Evolutionary conservation across 2,329 filamentous ascomycete genomes (phyloP).

Genomic region (Phialophora macrospora): DNA sequence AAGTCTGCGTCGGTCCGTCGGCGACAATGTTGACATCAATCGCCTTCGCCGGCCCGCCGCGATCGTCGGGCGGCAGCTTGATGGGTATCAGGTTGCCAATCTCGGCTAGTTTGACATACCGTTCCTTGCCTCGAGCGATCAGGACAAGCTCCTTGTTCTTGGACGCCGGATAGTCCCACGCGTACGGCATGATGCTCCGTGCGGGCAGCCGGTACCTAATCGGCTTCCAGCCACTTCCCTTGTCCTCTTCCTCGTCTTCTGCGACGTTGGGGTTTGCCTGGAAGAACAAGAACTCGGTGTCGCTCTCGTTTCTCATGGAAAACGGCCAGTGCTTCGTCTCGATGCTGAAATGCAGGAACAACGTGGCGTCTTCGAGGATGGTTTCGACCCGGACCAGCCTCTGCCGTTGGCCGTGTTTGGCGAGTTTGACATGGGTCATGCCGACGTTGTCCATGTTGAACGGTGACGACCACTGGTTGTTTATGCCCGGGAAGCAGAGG

Average conservation of each 20-base stretch:
- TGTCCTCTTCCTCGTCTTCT: conserved; percentile 79
- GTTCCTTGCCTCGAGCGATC: conserved; percentile 75
- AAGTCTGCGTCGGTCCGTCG: conserved; percentile 90
- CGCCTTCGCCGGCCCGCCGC: conserved; percentile 73
- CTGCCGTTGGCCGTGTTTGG: conserved; percentile 87
- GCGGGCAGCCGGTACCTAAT: conserved; percentile 90
- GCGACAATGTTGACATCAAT: conserved; percentile 97
- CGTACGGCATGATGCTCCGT: conserved; percentile 98
- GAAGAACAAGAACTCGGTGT: conserved; percentile 94
- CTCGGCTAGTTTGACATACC: conserved; percentile 92
- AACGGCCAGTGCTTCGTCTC: conserved; percentile 98
- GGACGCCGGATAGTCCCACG: conserved; percentile 98
- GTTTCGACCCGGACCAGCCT: conserved; percentile 85
- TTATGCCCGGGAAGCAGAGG: conserved; percentile 88
- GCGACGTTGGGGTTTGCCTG: conserved; percentile 92
- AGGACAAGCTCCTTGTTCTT: conserved; percentile 93
- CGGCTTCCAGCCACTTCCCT: conserved; percentile 82
- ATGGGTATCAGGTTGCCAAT: conserved; percentile 96
- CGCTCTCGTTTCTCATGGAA: conserved; percentile 97
- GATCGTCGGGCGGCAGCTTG: conserved; percentile 74
- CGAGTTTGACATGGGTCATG: conserved; percentile 89
- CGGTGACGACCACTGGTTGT: conserved; percentile 96
- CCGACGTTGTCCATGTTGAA: conserved; percentile 97
- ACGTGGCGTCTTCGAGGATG: conserved; percentile 87
- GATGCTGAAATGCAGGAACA: conserved; percentile 87